phyloP scores from a whole-genome alignment of 2,329 filamentous ascomycete genomes.

The Colletotrichum sp. region DNA sequence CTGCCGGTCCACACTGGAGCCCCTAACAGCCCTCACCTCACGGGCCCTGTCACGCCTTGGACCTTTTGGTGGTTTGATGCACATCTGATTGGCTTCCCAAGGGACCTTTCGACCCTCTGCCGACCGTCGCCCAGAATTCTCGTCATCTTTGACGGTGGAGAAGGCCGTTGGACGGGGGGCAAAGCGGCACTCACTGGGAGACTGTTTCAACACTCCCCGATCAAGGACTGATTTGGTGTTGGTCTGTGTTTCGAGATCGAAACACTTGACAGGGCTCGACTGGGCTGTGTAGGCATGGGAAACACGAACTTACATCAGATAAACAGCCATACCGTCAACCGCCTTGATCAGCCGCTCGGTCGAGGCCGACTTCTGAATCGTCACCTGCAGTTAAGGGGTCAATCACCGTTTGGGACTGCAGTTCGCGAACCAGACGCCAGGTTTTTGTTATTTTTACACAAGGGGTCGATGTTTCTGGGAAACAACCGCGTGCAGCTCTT shows the following conservation, averaged over 20 bases:
- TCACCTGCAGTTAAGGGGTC: slow-evolving; percentile 10
- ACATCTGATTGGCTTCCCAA: slow-evolving; percentile 3
- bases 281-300: slow-evolving; percentile 18
- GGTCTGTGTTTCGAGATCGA: slow-evolving; percentile 21
- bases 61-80: slow-evolving; percentile 4
- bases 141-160: slow-evolving; percentile 14
- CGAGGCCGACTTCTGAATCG: not conserved
- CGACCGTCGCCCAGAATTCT: slow-evolving; percentile 15
- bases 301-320: slow-evolving; percentile 17
- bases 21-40: not conserved
- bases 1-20: slow-evolving; percentile 11
- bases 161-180: not conserved
- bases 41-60: slow-evolving; percentile 11
- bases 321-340: not conserved
- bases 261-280: slow-evolving; percentile 15
- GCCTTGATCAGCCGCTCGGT: not conserved
- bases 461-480: slow-evolving; percentile 3
- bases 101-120: slow-evolving; percentile 4
- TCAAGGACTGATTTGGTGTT: slow-evolving; percentile 9
- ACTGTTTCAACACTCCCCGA: slow-evolving; percentile 14
- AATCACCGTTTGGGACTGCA: not conserved
- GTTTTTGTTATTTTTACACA: slow-evolving; percentile 10
- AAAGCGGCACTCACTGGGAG: slow-evolving; percentile 11
- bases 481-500: slow-evolving; percentile 1
- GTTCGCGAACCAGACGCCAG: not conserved